Evolutionary conservation across 805 yeast genomes (phyloP), one percentile per base, ranked within the genome.

Genomic region (Blastobotrys mokoenaii): DNA sequence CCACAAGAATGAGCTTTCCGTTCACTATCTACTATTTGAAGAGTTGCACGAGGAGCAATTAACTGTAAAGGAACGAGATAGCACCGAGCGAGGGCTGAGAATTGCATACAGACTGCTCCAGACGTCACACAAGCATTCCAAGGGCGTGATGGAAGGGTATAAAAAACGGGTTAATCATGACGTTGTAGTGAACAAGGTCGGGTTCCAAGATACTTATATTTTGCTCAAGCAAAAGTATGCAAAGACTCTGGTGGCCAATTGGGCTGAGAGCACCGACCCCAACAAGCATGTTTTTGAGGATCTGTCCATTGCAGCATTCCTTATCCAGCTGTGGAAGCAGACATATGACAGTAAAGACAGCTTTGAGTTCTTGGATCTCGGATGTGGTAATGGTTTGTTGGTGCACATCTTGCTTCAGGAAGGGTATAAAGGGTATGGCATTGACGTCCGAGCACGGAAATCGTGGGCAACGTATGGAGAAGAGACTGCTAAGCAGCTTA

Each of bases 241-340:
- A 0, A 76, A 80, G 22, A 63, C 67, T 14, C 66, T 90, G 41
- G 88, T 88, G 10, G 84, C 80, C 35, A 74, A 73, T 51, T 90
- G 97, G 97, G 79, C 73, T n/a, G 97, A 90, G 64, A 79, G 82
- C 27, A 90, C 97, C 2, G 97, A 90, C 63, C 97, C 97, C 2
- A 76, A 82, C 54, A 90, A 90, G 61, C 97, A 90, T 65, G 97
- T 90, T 0, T 90, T 89, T 66, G 97, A 90, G 68, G 97, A 90
- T 61, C 76, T 90, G 44, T 94, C 96, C 2, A 89, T 90, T 54
- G 97, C 97, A 1, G 95, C 97, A 0, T 90, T 90, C 55, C 69
- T 90, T 49, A 84, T 90, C 22, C 95, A 86, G 64, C 71, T 85
- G 31, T 90, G 97, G 97, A 64, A 64, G 6, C 67, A 72, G 39